A percentile compares a stretch with the other conserved stretches of the same genome.
Evolutionary conservation across 352 stramenopile species (phyloP).

Genomic region (Globisporangium carolinianum): DNA sequence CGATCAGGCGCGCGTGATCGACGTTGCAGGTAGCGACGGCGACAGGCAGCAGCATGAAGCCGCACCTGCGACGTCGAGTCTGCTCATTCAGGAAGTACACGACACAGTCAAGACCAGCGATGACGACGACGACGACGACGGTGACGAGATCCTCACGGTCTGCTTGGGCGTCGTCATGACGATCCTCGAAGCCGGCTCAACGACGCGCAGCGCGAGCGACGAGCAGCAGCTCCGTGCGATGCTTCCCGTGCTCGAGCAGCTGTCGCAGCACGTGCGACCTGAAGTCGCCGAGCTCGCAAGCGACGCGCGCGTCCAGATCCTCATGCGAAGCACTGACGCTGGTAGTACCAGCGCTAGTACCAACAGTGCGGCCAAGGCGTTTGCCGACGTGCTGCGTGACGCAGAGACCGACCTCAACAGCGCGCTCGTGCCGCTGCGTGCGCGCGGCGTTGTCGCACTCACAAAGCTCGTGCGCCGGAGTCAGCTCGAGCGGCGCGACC

Average conservation of each 20-base stretch:
- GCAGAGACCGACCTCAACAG: slow-evolving; percentile 58
- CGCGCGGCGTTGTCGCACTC: slow-evolving; percentile 62
- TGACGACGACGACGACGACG: slow-evolving; percentile 27
- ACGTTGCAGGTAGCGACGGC: slow-evolving; percentile 9
- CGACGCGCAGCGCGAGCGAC: slow-evolving; percentile 35
- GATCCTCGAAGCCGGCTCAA: slow-evolving; percentile 64
- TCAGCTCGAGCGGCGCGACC: slow-evolving; percentile 29
- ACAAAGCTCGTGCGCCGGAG: slow-evolving; percentile 71
- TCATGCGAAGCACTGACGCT: slow-evolving; percentile 28
- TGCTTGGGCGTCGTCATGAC: slow-evolving; percentile 72
- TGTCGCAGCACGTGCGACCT: slow-evolving; percentile 45
- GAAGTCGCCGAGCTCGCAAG: slow-evolving; percentile 71
- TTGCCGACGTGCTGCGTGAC: slow-evolving; percentile 42
- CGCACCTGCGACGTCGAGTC: background rate
- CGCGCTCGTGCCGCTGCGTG: slow-evolving; percentile 58
- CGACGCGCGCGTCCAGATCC: slow-evolving; percentile 55
- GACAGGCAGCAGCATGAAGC: background rate
- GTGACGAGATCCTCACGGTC: slow-evolving; percentile 69
- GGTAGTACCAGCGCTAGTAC: slow-evolving; percentile 1
- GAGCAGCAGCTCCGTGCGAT: slow-evolving; percentile 52
- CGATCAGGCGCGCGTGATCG: slow-evolving; percentile 18
- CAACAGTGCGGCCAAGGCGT: slow-evolving; percentile 18
- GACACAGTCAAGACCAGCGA: background rate
- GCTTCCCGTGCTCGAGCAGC: slow-evolving; percentile 50
- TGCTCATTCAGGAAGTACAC: slow-evolving; percentile 8